These are phyloP conservation scores for Populus hybrid DNA, from an alignment of 441 rosid genomes.

Conservation along the genomic window DNA sequence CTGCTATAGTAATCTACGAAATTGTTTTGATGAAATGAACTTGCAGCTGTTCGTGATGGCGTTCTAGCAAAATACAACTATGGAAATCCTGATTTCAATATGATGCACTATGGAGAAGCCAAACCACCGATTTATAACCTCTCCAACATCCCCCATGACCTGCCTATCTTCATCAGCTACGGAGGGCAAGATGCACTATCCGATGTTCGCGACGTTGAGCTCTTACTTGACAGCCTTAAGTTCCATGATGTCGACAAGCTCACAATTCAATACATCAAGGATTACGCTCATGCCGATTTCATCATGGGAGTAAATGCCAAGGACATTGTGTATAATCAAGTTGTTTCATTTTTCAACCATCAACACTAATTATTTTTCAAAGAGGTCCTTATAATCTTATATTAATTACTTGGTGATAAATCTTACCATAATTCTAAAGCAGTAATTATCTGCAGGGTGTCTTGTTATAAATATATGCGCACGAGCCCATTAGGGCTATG, in stretches of 20 bases:
- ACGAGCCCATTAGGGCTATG: background rate
- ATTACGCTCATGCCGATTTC: slow-evolving; percentile 88
- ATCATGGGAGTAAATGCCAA: slow-evolving; percentile 83
- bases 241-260: slow-evolving; percentile 65
- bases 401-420: background rate
- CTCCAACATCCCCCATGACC: slow-evolving; percentile 65
- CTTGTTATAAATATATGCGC: background rate
- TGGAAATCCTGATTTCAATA: slow-evolving; percentile 40
- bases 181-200: slow-evolving; percentile 71
- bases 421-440: background rate
- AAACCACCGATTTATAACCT: slow-evolving; percentile 72
- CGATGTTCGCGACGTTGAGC: slow-evolving; percentile 56
- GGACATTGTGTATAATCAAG: slow-evolving; percentile 60
- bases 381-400: background rate
- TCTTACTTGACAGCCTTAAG: slow-evolving; percentile 58
- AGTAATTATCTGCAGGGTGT: background rate
- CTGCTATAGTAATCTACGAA: background rate
- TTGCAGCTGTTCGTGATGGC: slow-evolving; percentile 62
- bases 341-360: slow-evolving; percentile 54
- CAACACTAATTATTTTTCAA: slow-evolving; percentile 23
- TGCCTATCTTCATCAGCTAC: slow-evolving; percentile 74
- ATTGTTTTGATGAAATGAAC: background rate
- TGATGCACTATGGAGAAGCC: slow-evolving; percentile 56
- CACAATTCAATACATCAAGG: slow-evolving; percentile 49
- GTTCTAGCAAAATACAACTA: slow-evolving; percentile 68